Percentiles rank a stretch among this genome's conserved stretches.
These are phyloP conservation scores for Neonectria coccinea DNA, from an alignment of 2,329 filamentous ascomycete species.

Conservation along the genomic window DNA sequence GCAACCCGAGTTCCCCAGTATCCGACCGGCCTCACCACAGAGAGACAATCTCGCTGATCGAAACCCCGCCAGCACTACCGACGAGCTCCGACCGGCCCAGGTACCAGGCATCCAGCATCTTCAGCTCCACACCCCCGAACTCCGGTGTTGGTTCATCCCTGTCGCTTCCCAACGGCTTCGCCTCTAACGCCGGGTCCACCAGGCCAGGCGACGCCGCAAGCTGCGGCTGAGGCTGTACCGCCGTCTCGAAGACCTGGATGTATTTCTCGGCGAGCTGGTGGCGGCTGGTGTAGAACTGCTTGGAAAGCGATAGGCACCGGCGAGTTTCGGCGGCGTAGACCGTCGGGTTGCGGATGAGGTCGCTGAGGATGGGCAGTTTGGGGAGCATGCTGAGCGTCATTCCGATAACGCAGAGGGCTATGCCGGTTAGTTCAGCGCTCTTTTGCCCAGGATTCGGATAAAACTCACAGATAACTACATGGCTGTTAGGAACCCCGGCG, in stretches of 20 bases:
- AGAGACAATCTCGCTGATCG: conserved; percentile 36
- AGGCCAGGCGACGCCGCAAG: conserved; percentile 26
- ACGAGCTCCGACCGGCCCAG: conserved; percentile 26
- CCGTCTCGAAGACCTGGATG: conserved; percentile 32
- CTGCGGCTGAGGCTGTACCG: conserved; percentile 33
- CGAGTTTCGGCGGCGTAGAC: conserved; percentile 35
- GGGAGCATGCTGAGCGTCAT: conserved; percentile 42
- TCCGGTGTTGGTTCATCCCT: background rate
- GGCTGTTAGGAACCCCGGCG: conserved; percentile 39
- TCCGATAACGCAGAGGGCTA: conserved; percentile 40
- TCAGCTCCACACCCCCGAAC: conserved; percentile 33
- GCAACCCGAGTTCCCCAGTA: background rate
- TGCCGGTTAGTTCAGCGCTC: conserved; percentile 13
- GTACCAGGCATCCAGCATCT: conserved; percentile 42
- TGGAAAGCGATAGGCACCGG: conserved; percentile 40
- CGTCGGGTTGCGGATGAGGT: conserved; percentile 34
- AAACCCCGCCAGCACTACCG: conserved; percentile 22
- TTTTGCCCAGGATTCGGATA: accelerated
- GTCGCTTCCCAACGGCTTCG: conserved; percentile 11
- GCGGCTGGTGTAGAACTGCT: conserved; percentile 30
- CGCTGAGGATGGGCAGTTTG: conserved; percentile 38
- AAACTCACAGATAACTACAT: conserved; percentile 39
- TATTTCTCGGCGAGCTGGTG: conserved; percentile 35
- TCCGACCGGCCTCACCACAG: conserved; percentile 35
- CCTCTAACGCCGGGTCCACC: conserved; percentile 40